Base-by-base conservation (phyloP, 1,284 basidiomycete species). In the Ustilago tritici region DNA sequence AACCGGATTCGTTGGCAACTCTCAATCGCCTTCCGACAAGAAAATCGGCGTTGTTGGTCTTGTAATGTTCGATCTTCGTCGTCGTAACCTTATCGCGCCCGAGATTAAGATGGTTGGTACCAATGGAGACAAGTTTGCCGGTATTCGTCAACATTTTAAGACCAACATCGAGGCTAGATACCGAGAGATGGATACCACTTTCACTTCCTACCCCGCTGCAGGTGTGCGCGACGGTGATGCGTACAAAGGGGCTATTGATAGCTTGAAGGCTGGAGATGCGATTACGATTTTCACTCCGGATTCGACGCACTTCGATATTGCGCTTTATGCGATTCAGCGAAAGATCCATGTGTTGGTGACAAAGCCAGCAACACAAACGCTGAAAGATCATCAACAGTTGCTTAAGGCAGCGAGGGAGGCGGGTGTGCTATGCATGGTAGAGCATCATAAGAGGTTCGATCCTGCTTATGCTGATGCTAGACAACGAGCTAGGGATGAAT, bases 11-110 rank as follows among this genome's bases (percentile, higher is more conserved):
- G 94, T 93, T 5, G 92, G 91, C 17, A 90, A 91, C 40, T 93
- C 94, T n/a, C 92, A 93, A 52, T 95, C 94, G 23, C 94, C 92
- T 84, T 95, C 94, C 9, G 95, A 96, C 88, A 96, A 96, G 88
- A 96, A 95, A 89, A 93, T 89, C 53, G 88, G 88, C 70, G 95
- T 97, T 49, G 93, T 96, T 69, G 95, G 90, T 31, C 88, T 96
- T 67, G 95, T 94, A 35, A 90, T 94, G 78, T 96, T 96, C 79
- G 95, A 96, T 86, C 90, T 96, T 53, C 91, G 93, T 72, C 90
- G 94, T 76, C 88, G 92, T 38, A 93, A 92, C 67, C 95, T 95
- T 89, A 93, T 92, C 76, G 78, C 83, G 31, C 84, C 87, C 77
- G 87, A 91, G 65, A 90, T 94, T 38, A 90, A 90, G 56, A 94